Conservation (phyloP, 768 basidiomycete species). For the Grammothele lineata region DNA sequence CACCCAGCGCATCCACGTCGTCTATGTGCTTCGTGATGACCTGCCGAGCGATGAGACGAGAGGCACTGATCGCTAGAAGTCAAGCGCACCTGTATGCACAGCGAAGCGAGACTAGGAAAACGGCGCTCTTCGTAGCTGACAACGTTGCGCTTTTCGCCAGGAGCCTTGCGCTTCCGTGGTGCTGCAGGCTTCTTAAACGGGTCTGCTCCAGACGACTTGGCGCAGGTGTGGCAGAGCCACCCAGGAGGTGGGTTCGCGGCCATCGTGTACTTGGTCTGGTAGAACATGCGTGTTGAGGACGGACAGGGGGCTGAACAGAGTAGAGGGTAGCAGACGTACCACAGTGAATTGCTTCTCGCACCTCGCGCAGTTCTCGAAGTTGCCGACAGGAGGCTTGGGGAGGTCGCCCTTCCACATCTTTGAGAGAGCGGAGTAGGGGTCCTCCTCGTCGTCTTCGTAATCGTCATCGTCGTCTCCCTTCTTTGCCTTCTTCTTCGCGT, state of each 20-base stretch:
- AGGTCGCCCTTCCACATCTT: conserved; percentile 36
- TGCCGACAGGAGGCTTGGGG: conserved; percentile 66
- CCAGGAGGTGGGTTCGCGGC: conserved; percentile 67
- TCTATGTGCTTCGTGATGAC: conserved; percentile 83
- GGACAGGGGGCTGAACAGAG: background rate
- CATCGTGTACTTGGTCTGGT: conserved; percentile 82
- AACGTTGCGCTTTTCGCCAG: conserved; percentile 64
- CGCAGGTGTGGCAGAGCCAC: conserved; percentile 82
- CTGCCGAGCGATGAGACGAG: conserved; percentile 35
- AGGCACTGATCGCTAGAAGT: too few relatives aligned
- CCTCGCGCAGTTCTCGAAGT: conserved; percentile 73
- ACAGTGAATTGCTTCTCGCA: conserved; percentile 87
- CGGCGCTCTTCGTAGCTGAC: conserved; percentile 65
- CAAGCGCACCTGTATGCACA: conserved; percentile 92
- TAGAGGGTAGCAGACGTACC: conserved; percentile 41
- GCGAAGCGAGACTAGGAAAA: conserved; percentile 65
- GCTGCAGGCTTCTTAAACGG: conserved; percentile 79
- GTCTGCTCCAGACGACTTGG: conserved; percentile 70
- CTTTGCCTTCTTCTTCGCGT: conserved; percentile 26
- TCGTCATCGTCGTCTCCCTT: conserved; percentile 40
- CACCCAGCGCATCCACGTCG: conserved; percentile 84
- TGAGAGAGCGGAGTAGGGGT: conserved; percentile 63
- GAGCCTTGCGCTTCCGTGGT: conserved; percentile 57
- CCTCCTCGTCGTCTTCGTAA: conserved; percentile 50
- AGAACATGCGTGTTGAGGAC: background rate